phyloP scores from a whole-genome alignment of 2,329 filamentous ascomycete species.

The Davidsoniella australis region DNA sequence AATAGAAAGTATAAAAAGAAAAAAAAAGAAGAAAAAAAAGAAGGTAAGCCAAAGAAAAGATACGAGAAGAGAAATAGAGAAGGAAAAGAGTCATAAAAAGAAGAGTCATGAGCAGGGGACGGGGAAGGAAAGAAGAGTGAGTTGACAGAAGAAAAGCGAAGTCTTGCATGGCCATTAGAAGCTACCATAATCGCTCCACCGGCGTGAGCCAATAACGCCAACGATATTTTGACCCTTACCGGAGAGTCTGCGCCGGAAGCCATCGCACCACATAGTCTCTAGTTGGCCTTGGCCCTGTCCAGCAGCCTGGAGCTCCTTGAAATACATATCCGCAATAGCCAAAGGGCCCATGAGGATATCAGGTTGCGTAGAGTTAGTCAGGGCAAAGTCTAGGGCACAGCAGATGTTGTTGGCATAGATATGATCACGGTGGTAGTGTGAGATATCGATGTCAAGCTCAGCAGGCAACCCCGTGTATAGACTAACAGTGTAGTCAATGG shows the following conservation, averaged over 20 bases:
- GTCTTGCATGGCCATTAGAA: not conserved
- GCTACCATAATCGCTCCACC: constrained; percentile 19
- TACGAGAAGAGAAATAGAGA: not conserved
- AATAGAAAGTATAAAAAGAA: not conserved
- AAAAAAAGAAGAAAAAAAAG: not conserved
- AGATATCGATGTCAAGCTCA: constrained; percentile 24
- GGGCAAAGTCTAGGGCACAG: constrained; percentile 30
- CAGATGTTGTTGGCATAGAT: constrained; percentile 33
- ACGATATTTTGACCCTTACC: constrained; percentile 26
- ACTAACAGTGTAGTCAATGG: constrained; percentile 22
- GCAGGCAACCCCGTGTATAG: constrained; percentile 24
- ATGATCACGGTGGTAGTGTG: constrained; percentile 27
- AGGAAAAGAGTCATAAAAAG: not conserved
- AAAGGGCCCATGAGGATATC: constrained; percentile 29
- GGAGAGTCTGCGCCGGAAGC: constrained; percentile 24
- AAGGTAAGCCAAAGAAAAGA: not conserved
- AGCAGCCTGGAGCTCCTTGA: constrained; percentile 22
- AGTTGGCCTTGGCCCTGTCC: constrained; percentile 24
- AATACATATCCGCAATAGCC: constrained; percentile 26
- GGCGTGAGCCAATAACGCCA: constrained; percentile 22
- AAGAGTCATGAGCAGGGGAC: not conserved
- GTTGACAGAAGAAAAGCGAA: not conserved
- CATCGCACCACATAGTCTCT: constrained; percentile 32
- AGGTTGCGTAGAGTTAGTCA: constrained; percentile 27
- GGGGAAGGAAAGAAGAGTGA: not conserved